phyloP scores from a whole-genome alignment of 768 basidiomycete species.

The Psilocybe cubensis region DNA sequence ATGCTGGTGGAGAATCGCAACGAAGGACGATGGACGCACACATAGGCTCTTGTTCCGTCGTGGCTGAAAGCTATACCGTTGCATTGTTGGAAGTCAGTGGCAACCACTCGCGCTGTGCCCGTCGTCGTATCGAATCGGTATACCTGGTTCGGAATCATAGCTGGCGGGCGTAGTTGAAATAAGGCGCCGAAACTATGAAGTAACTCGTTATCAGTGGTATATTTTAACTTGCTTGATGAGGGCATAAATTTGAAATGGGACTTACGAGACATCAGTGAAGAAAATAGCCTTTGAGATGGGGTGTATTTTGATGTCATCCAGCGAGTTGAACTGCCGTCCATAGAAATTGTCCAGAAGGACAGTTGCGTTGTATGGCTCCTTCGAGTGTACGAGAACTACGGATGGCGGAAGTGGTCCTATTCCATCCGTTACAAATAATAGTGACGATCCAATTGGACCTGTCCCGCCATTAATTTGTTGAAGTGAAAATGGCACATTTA shows the following conservation, averaged over 20 bases:
- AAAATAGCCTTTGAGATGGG: conserved; percentile 66
- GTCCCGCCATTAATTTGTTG: conserved; percentile 78
- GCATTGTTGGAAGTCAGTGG: conserved; percentile 72
- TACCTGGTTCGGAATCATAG: conserved; percentile 73
- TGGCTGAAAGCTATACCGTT: conserved; percentile 77
- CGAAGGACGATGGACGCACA: conserved; percentile 40
- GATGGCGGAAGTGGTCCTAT: conserved; percentile 66
- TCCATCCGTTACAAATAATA: conserved; percentile 68
- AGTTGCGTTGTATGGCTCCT: conserved; percentile 64
- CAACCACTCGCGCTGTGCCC: conserved; percentile 68
- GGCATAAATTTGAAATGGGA: conserved; percentile 7
- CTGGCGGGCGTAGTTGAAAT: conserved; percentile 65
- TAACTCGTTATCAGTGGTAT: background rate
- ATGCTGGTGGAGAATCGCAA: background rate
- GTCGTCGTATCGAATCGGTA: conserved; percentile 75
- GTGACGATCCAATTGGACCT: conserved; percentile 58
- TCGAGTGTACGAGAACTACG: conserved; percentile 66
- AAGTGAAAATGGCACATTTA: conserved; percentile 56
- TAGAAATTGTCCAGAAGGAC: conserved; percentile 78
- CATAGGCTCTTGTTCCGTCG: conserved; percentile 66
- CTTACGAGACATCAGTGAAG: conserved; percentile 75
- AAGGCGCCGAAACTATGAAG: conserved; percentile 57
- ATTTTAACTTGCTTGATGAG: background rate
- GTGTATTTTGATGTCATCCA: conserved; percentile 80
- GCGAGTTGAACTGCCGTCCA: conserved; percentile 80